Evolutionary conservation across 208 protist genomes (phyloP).

Genomic region (Wallacemonas rigidus): DNA sequence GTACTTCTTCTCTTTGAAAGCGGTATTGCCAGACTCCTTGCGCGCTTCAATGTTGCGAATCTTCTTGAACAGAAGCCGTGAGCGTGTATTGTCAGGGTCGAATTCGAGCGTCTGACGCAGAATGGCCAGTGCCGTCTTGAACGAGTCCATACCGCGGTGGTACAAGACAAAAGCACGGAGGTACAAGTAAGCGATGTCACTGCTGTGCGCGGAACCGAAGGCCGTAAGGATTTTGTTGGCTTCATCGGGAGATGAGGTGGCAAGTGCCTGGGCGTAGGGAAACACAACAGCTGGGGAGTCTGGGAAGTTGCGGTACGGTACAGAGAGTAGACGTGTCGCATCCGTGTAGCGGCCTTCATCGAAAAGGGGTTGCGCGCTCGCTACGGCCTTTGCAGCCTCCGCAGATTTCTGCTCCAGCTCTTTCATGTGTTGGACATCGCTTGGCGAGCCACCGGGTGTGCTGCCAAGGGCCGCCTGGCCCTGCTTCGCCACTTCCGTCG

Average conservation of each 20-base stretch:
- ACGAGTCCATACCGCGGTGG: slow-evolving; percentile 70
- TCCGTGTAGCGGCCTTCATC: slow-evolving; percentile 34
- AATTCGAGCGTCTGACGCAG: slow-evolving; percentile 65
- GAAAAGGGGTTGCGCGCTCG: slow-evolving; percentile 35
- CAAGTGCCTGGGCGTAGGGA: slow-evolving; percentile 62
- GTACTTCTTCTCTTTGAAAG: slow-evolving; percentile 76
- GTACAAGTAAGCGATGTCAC: slow-evolving; percentile 70
- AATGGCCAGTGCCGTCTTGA: slow-evolving; percentile 64
- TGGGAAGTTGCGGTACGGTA: slow-evolving; percentile 51
- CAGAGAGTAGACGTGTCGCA: slow-evolving; percentile 35
- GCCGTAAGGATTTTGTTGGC: slow-evolving; percentile 48
- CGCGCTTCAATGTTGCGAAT: slow-evolving; percentile 66
- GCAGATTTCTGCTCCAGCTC: slow-evolving; percentile 45
- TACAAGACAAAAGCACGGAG: slow-evolving; percentile 68
- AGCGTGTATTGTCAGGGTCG: slow-evolving; percentile 77
- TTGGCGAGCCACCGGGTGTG: slow-evolving; percentile 22
- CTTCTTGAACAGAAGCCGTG: slow-evolving; percentile 73
- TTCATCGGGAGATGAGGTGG: slow-evolving; percentile 49
- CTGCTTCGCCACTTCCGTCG: slow-evolving; percentile 28
- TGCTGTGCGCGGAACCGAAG: slow-evolving; percentile 48
- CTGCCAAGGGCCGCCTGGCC: slow-evolving; percentile 11
- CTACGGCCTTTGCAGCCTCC: slow-evolving; percentile 46
- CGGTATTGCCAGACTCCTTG: slow-evolving; percentile 82
- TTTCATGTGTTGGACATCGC: slow-evolving; percentile 51
- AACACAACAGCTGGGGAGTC: slow-evolving; percentile 62